A percentile compares a stretch with the other conserved stretches of the same genome.
Evolutionary conservation across 768 basidiomycete genomes (phyloP).

Genomic region (Cubamyces lactineus): DNA sequence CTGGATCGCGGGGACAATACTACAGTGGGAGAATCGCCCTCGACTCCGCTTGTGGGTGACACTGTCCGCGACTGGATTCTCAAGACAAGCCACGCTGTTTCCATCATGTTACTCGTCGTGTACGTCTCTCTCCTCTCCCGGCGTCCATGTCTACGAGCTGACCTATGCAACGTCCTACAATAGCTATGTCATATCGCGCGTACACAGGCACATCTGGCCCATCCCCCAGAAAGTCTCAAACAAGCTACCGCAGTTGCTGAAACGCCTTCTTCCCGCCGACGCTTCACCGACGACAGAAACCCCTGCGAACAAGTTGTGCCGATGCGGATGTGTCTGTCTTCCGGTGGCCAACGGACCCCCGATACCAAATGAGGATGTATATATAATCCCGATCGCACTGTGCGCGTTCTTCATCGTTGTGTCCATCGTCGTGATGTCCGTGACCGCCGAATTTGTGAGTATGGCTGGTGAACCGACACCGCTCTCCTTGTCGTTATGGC

Average conservation of each 20-base stretch:
- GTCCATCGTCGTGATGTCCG: conserved; percentile 62
- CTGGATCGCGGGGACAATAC: conserved; percentile 40
- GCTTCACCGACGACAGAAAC: conserved; percentile 38
- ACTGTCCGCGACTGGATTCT: conserved; percentile 50
- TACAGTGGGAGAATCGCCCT: conserved; percentile 24
- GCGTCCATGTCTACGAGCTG: not conserved
- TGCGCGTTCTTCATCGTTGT: conserved; percentile 54
- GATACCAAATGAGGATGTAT: conserved; percentile 31
- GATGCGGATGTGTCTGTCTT: no score
- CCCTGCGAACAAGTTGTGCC: conserved; percentile 35
- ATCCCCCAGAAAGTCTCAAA: conserved; percentile 39
- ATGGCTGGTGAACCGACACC: not conserved
- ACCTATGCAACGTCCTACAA: not conserved
- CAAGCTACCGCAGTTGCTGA: no score
- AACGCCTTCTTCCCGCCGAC: not conserved
- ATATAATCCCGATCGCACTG: conserved; percentile 53
- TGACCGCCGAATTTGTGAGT: conserved; percentile 72
- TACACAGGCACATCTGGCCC: conserved; percentile 71
- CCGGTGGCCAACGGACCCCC: no score
- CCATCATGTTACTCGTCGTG: conserved; percentile 63
- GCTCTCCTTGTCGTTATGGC: not conserved
- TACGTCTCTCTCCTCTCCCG: conserved; percentile 35
- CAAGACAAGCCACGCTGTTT: conserved; percentile 66
- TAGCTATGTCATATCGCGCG: conserved; percentile 67
- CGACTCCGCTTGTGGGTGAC: conserved; percentile 43